These are phyloP conservation scores for Coprinopsis cinerea DNA, from an alignment of 768 basidiomycete species.

Conservation along the genomic window DNA sequence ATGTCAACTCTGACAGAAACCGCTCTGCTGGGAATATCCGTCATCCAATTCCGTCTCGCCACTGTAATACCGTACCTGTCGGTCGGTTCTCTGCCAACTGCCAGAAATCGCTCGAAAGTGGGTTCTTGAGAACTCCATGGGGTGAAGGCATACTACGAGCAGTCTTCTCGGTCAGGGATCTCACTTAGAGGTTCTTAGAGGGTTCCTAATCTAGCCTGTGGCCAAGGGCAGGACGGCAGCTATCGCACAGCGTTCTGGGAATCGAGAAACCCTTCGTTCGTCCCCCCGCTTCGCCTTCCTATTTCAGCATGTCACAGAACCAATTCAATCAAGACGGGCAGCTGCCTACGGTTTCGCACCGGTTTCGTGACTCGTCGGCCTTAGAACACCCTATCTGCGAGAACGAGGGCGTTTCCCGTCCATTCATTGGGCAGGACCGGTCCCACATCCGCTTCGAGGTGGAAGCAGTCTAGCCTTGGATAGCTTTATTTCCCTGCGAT, in stretches of 20 bases:
- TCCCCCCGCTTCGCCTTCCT: background rate
- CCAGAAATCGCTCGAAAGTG: background rate
- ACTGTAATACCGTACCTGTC: constrained; percentile 13
- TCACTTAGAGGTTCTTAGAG: constrained; percentile 1
- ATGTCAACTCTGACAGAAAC: constrained; percentile 10
- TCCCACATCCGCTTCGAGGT: background rate
- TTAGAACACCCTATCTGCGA: background rate
- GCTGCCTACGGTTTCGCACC: too few species aligned
- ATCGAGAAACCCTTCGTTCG: too few species aligned
- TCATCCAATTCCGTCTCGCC: background rate
- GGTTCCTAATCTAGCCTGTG: constrained; percentile 1
- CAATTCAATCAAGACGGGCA: too few species aligned
- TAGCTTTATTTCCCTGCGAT: background rate
- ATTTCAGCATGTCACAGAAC: background rate
- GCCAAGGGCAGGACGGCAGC: too few species aligned
- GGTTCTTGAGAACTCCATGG: constrained; percentile 2
- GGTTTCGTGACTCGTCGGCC: too few species aligned
- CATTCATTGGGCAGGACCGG: background rate
- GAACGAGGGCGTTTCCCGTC: background rate
- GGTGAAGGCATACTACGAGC: background rate
- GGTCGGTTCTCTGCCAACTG: background rate
- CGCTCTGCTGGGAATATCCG: constrained; percentile 8
- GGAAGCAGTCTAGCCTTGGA: background rate
- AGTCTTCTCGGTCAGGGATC: background rate
- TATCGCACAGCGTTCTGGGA: too few species aligned